These are phyloP conservation scores for Fusarium falciforme DNA, from an alignment of 2,329 filamentous ascomycete genomes.

Conservation along the genomic window DNA sequence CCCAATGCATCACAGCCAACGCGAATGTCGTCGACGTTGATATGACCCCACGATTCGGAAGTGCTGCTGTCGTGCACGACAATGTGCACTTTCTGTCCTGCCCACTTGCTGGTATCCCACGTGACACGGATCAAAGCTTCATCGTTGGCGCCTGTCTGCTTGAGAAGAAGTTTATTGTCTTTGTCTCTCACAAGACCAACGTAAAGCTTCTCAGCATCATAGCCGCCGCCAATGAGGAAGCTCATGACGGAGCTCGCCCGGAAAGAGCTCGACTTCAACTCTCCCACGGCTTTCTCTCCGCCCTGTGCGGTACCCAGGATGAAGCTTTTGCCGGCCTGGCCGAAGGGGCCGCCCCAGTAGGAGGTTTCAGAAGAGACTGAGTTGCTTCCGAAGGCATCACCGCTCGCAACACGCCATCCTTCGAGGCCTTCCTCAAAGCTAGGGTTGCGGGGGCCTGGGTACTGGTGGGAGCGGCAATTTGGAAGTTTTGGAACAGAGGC, in stretches of 20 bases:
- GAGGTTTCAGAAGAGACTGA: slow-evolving; percentile 35
- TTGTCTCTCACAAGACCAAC: slow-evolving; percentile 44
- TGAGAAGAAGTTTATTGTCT: slow-evolving; percentile 40
- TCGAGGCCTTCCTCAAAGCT: not conserved
- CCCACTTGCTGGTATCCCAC: slow-evolving; percentile 47
- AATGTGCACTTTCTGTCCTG: slow-evolving; percentile 39
- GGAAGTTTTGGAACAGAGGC: not conserved
- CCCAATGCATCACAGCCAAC: slow-evolving; percentile 42
- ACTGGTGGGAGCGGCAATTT: not conserved
- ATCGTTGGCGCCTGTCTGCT: slow-evolving; percentile 46
- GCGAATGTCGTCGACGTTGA: slow-evolving; percentile 48
- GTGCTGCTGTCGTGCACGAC: slow-evolving; percentile 41
- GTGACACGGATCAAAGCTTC: slow-evolving; percentile 45
- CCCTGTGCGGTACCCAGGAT: slow-evolving; percentile 40
- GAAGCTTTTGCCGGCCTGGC: slow-evolving; percentile 40
- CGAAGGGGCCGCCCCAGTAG: slow-evolving; percentile 46
- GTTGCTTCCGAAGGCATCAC: not conserved
- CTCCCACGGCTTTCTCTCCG: slow-evolving; percentile 44
- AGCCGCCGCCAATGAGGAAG: slow-evolving; percentile 48
- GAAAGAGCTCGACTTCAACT: slow-evolving; percentile 45
- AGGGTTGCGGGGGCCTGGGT: not conserved
- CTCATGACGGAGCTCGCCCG: slow-evolving; percentile 44
- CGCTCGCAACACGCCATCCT: not conserved
- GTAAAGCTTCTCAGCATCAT: slow-evolving; percentile 45
- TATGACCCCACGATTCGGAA: slow-evolving; percentile 40